Base-by-base conservation (phyloP, 2,329 filamentous ascomycete genomes). In the Clarireedia monteithiana region DNA sequence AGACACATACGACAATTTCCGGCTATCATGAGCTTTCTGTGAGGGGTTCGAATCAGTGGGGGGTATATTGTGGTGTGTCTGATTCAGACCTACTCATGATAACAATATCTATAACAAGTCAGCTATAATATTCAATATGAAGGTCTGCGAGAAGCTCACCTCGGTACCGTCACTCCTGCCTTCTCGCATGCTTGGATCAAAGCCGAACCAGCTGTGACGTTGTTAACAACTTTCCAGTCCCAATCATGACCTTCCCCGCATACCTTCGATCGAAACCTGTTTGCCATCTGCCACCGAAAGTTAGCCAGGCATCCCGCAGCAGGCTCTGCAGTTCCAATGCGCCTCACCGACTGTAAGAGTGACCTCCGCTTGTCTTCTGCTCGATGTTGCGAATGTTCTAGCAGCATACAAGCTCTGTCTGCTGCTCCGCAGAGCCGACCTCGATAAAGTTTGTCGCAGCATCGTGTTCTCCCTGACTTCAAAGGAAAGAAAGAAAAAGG, bases 1-100 rank as follows among this genome's bases (percentile, higher is more conserved):
- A 99, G 78, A 76, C 94, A 99, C 94, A 99, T 99, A 78, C 94
- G 91, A 75, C 94, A 99, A 77, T 97, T 99, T 75, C 94, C 94
- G 69, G 94, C 94, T 80, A 99, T 96, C 86, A 95, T 91, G 66
- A 99, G 82, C 77, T 99, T 97, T 73, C 89, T 92, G 69, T 68
- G 54, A 52, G 64, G 52, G 46, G 14, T 46, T 59, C 50, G 56
- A 52, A 64, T 66, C 60, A 64, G 67, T 57, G 48, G 45, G 39
- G 48, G 45, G 39, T 40, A 30, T 58, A 17, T 30, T n/a, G 36
- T 23, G 15, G 34, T 23, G 12, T 45, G 36, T 48, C 15, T 26
- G 53, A 24, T 42, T 45, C 51, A 45, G 66, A 77, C 83, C 76
- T 83, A 90, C 88, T 97, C 92, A 82, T 96, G 92, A 76, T 97